Percentiles rank a stretch among this genome's conserved stretches.
phyloP scores from a whole-genome alignment of 768 basidiomycete species.

The Suillus paluster region DNA sequence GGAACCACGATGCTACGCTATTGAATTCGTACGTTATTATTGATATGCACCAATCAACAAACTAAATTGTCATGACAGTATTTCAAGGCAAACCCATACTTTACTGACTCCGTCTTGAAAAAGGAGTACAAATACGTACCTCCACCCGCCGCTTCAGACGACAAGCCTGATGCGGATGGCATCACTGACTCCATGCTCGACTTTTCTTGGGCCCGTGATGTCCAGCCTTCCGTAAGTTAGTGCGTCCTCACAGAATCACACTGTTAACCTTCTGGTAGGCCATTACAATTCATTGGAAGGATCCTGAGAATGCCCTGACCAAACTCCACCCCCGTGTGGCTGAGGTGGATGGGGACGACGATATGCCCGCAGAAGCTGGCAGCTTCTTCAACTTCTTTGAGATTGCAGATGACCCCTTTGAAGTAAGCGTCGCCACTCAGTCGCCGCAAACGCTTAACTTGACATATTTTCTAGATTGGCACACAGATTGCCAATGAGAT shows the following conservation, averaged over 20 bases:
- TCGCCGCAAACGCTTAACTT: background rate
- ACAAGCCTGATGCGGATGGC: conserved; percentile 72
- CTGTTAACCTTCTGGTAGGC: conserved; percentile 42
- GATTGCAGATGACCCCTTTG: conserved; percentile 61
- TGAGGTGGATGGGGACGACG: conserved; percentile 63
- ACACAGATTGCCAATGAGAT: conserved; percentile 74
- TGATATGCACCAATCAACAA: conserved; percentile 8
- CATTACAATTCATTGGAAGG: conserved; percentile 81
- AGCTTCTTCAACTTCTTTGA: conserved; percentile 93
- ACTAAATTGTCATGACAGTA: conserved; percentile 47
- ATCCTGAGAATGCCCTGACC: conserved; percentile 73
- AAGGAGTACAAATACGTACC: conserved; percentile 81
- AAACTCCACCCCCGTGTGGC: conserved; percentile 73
- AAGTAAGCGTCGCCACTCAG: conserved; percentile 50
- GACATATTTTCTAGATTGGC: conserved; percentile 57
- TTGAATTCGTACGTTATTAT: conserved; percentile 79
- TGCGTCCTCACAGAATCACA: background rate
- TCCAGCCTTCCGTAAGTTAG: conserved; percentile 61
- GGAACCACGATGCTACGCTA: conserved; percentile 81
- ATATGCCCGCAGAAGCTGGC: conserved; percentile 66
- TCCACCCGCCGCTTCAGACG: conserved; percentile 53
- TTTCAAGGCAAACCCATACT: conserved; percentile 88
- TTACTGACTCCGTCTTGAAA: conserved; percentile 73
- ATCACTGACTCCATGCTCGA: conserved; percentile 78
- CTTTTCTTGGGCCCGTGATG: conserved; percentile 81